Base-by-base conservation (phyloP, 495 filamentous ascomycete species). In the Lophiostoma macrostomum region DNA sequence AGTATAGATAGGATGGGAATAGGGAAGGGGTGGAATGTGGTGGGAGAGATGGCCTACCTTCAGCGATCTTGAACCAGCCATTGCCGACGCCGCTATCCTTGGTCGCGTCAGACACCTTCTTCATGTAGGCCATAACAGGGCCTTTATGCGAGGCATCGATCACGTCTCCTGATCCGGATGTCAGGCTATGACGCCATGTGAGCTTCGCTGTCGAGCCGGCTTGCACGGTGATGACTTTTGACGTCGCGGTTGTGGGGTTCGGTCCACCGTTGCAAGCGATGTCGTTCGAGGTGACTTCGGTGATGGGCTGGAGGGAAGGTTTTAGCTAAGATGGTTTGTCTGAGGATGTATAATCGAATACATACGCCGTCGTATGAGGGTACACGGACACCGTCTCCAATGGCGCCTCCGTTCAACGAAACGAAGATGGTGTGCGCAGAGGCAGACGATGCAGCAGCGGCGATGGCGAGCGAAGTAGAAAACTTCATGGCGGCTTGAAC, bases 131-230 rank as follows among this genome's bases (percentile, higher is more conserved):
- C 49, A 60, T 60, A 22, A 60, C 60, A 14, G 60, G 62, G 18
- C 32, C 47, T 66, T 79, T 77, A 68, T 78, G 74, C 5, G 72
- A 74, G 45, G 64, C 58, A 58, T 77, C 77, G 62, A 80, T 73
- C 57, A 78, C 71, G 14, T 69, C 72, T 31, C 74, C 71, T 25
- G 70, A 64, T 60, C 59, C 64, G 11, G 74, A 67, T 19, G 50
- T 70, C 6, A 80, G 75, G 28, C 77, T 69, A 65, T 80, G 77
- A 6, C 71, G 69, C 68, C 70, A 80, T 58, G 67, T 75, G 0
- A 74, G 67, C 32, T 73, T 69, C 19, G 74, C 50, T 35, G 70
- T 44, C 63, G 76, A 69, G 14, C 73, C 72, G 10, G 68, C 63
- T 3, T 63, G 52, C 29, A 78, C 73, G 30, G 60, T 67, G 56